Evolutionary conservation across 495 filamentous ascomycete species (phyloP).

Genomic region (Friedmanniomyces simplex): DNA sequence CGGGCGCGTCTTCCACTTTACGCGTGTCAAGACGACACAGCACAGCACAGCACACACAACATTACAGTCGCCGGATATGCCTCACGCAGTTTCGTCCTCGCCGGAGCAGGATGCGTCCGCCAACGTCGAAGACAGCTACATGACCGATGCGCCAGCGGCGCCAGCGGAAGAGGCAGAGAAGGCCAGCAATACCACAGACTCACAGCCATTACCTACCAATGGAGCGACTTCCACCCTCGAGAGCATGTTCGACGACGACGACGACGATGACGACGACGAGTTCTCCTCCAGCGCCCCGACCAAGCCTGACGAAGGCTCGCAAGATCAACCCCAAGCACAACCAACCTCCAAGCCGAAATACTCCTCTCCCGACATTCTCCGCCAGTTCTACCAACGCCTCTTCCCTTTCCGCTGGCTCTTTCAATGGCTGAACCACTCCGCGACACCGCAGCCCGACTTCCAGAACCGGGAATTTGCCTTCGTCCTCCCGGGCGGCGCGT

Average conservation of each 20-base stretch:
- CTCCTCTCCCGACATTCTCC: conserved; percentile 73
- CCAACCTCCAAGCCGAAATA: conserved; percentile 28
- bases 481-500: conserved; percentile 78
- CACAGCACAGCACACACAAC: not conserved
- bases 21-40: not conserved
- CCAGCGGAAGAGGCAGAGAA: not conserved
- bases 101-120: not conserved
- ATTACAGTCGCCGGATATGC: conserved; percentile 13
- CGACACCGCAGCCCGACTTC: conserved; percentile 76
- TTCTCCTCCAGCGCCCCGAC: conserved; percentile 49
- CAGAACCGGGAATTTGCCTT: conserved; percentile 91
- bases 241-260: conserved; percentile 67
- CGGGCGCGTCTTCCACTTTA: conserved; percentile 6
- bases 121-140: conserved; percentile 11
- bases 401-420: conserved; percentile 94
- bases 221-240: conserved; percentile 47
- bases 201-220: not conserved
- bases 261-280: conserved; percentile 70
- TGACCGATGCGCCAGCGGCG: conserved; percentile 16
- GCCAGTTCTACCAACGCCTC: conserved; percentile 86
- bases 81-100: conserved; percentile 24
- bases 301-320: conserved; percentile 14
- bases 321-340: conserved; percentile 20
- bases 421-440: conserved; percentile 95
- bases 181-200: not conserved